phyloP scores from a whole-genome alignment of 2,329 filamentous ascomycete species.

The Aspergillus terreus region DNA sequence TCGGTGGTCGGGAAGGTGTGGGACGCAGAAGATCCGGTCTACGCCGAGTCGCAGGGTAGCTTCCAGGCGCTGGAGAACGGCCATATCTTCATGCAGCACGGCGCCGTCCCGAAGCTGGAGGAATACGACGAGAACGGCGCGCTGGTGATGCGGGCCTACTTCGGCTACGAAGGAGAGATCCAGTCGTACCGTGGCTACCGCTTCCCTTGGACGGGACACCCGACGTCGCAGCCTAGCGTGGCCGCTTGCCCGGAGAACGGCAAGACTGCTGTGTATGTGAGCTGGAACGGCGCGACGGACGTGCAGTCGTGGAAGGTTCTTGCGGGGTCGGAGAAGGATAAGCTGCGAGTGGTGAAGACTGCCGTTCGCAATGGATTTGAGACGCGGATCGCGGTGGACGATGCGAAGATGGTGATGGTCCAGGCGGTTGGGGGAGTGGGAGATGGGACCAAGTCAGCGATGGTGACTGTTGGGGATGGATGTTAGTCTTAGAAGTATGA shows the following conservation, averaged over 20 bases:
- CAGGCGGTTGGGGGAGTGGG: conserved; percentile 18
- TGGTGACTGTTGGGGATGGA: conserved; percentile 10
- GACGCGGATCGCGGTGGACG: conserved; percentile 1
- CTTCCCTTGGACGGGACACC: conserved; percentile 18
- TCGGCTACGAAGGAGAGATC: conserved; percentile 22
- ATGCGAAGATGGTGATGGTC: conserved; percentile 10
- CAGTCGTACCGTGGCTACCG: conserved; percentile 28
- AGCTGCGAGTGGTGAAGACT: background rate
- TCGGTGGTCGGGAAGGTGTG: conserved; percentile 14
- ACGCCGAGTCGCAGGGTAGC: conserved; percentile 23
- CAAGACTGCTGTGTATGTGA: conserved; percentile 29
- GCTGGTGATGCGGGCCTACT: conserved; percentile 29
- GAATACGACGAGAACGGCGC: conserved; percentile 26
- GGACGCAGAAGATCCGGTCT: conserved; percentile 20
- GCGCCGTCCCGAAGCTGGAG: conserved; percentile 29
- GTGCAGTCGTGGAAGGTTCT: conserved; percentile 17
- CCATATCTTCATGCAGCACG: conserved; percentile 28
- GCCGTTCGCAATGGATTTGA: conserved; percentile 8
- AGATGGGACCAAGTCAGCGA: conserved; percentile 13
- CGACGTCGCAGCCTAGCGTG: conserved; percentile 14
- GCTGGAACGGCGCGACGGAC: conserved; percentile 39
- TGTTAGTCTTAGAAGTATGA: conserved; percentile 5
- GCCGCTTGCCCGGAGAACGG: conserved; percentile 12
- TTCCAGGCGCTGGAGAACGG: conserved; percentile 20
- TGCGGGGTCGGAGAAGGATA: background rate